These are phyloP conservation scores for Aspergillus novofumigatus DNA, from an alignment of 2,329 filamentous ascomycete genomes.

Conservation along the genomic window DNA sequence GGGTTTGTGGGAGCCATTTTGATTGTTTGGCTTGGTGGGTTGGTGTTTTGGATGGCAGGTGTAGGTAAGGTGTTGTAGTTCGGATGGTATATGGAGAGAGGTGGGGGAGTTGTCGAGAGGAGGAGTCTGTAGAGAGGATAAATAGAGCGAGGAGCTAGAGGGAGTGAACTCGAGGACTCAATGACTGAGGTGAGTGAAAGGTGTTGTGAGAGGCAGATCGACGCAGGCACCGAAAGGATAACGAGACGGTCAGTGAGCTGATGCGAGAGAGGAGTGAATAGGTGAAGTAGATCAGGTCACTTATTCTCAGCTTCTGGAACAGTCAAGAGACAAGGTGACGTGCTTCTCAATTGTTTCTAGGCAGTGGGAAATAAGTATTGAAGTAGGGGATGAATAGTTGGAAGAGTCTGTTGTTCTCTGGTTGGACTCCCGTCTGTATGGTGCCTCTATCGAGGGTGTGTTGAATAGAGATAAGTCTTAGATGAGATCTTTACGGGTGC, in stretches of 20 bases:
- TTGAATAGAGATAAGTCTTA: neutral
- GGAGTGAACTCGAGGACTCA: neutral
- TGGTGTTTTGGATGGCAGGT: neutral
- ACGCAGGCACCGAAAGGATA: neutral
- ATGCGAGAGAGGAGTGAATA: neutral
- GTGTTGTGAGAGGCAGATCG: neutral
- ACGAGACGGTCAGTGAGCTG: neutral
- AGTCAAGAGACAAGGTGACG: neutral
- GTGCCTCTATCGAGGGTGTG: neutral
- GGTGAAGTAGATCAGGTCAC: neutral
- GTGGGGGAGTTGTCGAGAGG: neutral
- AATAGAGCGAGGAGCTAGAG: neutral
- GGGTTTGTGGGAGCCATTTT: slow-evolving; percentile 50
- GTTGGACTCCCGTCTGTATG: neutral
- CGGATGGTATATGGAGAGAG: neutral
- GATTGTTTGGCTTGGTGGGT: neutral
- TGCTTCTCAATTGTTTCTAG: neutral
- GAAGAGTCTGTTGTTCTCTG: neutral
- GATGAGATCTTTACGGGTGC: neutral
- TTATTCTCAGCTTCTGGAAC: neutral
- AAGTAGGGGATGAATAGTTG: neutral
- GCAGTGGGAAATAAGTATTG: neutral
- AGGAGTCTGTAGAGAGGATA: neutral
- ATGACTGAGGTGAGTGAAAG: neutral
- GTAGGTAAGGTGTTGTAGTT: neutral